phyloP scores from a whole-genome alignment of 2,329 filamentous ascomycete genomes.

The Aureobasidium sp. region DNA sequence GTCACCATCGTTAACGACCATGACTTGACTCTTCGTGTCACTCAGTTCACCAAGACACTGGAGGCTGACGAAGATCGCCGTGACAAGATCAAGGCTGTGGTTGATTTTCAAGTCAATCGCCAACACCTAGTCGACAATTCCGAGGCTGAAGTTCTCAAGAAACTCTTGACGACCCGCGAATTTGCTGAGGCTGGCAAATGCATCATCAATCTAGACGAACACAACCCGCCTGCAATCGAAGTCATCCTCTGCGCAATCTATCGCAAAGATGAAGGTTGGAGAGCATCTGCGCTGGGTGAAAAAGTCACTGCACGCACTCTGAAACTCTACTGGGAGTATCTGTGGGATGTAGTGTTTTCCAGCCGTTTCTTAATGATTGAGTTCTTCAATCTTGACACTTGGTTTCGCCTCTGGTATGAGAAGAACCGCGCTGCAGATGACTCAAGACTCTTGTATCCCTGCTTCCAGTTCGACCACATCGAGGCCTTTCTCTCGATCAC shows the following conservation, averaged over 20 bases:
- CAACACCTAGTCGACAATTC: background rate
- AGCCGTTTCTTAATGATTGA: background rate
- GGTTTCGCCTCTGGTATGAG: background rate
- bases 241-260: background rate
- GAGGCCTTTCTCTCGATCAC: slow-evolving; percentile 25
- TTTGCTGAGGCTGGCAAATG: slow-evolving; percentile 6
- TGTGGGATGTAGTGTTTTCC: background rate
- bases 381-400: background rate
- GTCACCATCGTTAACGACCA: slow-evolving; percentile 15
- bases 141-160: slow-evolving; percentile 10
- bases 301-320: background rate
- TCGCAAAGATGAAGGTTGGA: background rate
- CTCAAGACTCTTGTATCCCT: slow-evolving; percentile 22
- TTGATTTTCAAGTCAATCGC: slow-evolving; percentile 19
- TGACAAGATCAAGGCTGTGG: slow-evolving; percentile 12
- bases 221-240: background rate
- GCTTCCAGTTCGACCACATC: slow-evolving; percentile 26
- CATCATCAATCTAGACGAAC: background rate
- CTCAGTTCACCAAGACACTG: slow-evolving; percentile 10
- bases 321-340: background rate
- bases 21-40: slow-evolving; percentile 19
- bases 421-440: background rate
- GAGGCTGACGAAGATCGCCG: background rate
- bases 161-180: background rate
- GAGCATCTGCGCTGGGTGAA: background rate